phyloP scores from a whole-genome alignment of 176 grass and related monocot species.

The Miscanthus lutarioriparius region DNA sequence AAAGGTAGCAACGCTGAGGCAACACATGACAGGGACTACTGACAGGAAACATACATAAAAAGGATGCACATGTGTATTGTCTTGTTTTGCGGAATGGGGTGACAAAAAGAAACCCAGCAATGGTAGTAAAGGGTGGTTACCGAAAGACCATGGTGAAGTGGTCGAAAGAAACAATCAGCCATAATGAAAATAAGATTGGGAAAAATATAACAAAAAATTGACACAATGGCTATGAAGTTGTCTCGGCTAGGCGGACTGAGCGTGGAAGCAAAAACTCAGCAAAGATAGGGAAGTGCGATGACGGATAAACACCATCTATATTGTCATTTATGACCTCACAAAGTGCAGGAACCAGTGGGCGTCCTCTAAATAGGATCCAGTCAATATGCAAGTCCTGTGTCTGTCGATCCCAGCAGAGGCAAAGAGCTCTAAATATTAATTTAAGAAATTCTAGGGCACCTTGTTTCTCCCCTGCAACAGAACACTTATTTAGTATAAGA shows the following conservation, averaged over 20 bases:
- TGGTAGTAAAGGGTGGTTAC: not conserved
- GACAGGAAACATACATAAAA: not conserved
- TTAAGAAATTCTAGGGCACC: conserved; percentile 94
- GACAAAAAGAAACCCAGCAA: not conserved
- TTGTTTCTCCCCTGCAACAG: conserved; percentile 90
- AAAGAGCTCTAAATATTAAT: conserved; percentile 95
- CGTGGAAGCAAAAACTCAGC: conserved; percentile 91
- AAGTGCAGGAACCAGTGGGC: conserved; percentile 76
- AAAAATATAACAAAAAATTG: not conserved
- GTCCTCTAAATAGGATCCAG: conserved; percentile 92
- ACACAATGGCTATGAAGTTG: conserved; percentile 36
- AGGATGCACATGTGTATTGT: not conserved
- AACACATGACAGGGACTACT: not conserved
- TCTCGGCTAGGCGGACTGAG: conserved; percentile 62
- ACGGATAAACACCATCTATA: conserved; percentile 90
- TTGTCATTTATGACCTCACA: conserved; percentile 99
- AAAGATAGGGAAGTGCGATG: conserved; percentile 86
- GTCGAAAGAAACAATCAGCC: conserved; percentile 13
- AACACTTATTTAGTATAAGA: conserved; percentile 19
- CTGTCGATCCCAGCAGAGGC: conserved; percentile 96
- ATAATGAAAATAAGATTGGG: not conserved
- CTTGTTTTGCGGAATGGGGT: not conserved
- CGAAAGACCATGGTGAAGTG: not conserved
- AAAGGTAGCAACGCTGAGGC: not conserved
- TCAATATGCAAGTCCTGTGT: conserved; percentile 97